Conservation (phyloP, 345 rosid species). For the Chamaenerion angustifolium region DNA sequence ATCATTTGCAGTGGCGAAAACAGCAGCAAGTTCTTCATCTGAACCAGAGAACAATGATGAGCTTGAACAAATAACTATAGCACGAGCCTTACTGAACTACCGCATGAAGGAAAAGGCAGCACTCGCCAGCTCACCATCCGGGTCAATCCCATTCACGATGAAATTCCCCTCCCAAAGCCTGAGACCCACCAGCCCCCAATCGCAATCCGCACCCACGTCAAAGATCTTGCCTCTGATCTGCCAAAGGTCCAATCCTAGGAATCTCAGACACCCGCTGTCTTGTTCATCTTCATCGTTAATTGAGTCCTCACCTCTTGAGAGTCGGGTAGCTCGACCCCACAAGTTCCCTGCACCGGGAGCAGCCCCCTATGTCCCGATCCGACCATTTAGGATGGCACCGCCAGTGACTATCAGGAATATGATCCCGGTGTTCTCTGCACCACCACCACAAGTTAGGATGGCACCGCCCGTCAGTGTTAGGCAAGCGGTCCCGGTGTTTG, state of each 20-base stretch:
- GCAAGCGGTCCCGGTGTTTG: conserved; percentile 57
- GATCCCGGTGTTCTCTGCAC: conserved; percentile 79
- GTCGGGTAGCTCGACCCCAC: conserved; percentile 25
- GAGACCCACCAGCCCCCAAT: conserved; percentile 85
- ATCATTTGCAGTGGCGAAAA: conserved; percentile 70
- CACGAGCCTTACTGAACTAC: conserved; percentile 63
- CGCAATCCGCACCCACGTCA: conserved; percentile 49
- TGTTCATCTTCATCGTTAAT: conserved; percentile 6
- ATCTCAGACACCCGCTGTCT: conserved; percentile 22
- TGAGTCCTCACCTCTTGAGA: conserved; percentile 20
- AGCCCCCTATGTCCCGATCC: conserved; percentile 67
- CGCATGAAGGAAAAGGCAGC: conserved; percentile 73
- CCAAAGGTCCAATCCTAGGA: conserved; percentile 44
- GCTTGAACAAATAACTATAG: conserved; percentile 81
- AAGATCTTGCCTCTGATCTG: conserved; percentile 88
- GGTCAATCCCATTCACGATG: conserved; percentile 52
- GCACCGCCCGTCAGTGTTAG: conserved; percentile 77
- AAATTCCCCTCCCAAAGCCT: conserved; percentile 49
- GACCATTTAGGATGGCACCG: conserved; percentile 59
- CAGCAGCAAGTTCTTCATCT: conserved; percentile 61
- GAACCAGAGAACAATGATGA: conserved; percentile 79
- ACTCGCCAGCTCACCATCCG: conserved; percentile 31
- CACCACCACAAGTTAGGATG: conserved; percentile 11
- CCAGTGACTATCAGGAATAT: conserved; percentile 74
- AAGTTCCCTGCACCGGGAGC: conserved; percentile 70